Evolutionary conservation across 179 eudicot species (phyloP).

Genomic region (Kewa caespitosa): DNA sequence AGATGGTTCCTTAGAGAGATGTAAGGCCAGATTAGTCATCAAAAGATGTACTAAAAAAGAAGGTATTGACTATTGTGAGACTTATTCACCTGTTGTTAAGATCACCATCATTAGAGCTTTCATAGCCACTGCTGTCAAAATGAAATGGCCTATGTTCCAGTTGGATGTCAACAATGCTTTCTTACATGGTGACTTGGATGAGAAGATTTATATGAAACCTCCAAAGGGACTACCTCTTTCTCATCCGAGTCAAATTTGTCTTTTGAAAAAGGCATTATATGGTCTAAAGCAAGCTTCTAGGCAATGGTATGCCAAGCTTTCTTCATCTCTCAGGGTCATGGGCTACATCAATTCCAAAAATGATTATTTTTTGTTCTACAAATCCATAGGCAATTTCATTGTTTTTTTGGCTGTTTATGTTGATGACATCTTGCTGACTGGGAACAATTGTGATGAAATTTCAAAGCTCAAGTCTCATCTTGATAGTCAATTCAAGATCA

Average conservation of each 20-base stretch:
- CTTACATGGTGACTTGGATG: too few relatives aligned
- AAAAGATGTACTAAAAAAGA: not conserved
- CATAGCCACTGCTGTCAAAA: not conserved
- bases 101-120: not conserved
- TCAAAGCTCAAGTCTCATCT: not conserved
- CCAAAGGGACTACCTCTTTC: too few relatives aligned
- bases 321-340: too few relatives aligned
- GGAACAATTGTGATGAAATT: not conserved
- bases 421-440: not conserved
- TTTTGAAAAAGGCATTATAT: too few relatives aligned
- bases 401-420: not conserved
- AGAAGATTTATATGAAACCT: too few relatives aligned
- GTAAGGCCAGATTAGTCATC: not conserved
- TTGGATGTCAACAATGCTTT: too few relatives aligned
- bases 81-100: not conserved
- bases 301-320: too few relatives aligned
- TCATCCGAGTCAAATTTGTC: too few relatives aligned
- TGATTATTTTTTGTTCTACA: too few relatives aligned
- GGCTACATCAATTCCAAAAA: too few relatives aligned
- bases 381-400: too few relatives aligned
- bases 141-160: not conserved
- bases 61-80: not conserved
- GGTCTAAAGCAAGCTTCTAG: too few relatives aligned
- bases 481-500: not conserved
- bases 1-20: not conserved